Evolutionary conservation across 2,329 filamentous ascomycete species (phyloP).

Genomic region (Metarhizium album): DNA sequence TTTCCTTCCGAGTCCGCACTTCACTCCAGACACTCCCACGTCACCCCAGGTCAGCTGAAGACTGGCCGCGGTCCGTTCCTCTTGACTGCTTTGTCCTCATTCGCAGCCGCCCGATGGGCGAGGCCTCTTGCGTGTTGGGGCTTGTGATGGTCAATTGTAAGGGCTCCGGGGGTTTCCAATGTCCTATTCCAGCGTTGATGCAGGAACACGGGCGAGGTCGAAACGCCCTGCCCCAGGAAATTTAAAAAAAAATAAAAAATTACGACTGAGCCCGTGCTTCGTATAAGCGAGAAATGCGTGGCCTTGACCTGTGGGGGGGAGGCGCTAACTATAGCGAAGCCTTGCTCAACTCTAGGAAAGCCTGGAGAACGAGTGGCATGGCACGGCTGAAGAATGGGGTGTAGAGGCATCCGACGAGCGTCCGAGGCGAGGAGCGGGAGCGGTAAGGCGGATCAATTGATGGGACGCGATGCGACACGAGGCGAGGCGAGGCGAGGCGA

Average conservation of each 20-base stretch:
- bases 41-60: background rate
- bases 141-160: background rate
- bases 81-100: background rate
- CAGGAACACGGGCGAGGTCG: conserved; percentile 6
- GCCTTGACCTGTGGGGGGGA: background rate
- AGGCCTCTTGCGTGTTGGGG: background rate
- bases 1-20: background rate
- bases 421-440: background rate
- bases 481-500: background rate
- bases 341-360: background rate
- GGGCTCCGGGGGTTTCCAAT: background rate
- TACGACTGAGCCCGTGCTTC: background rate
- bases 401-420: background rate
- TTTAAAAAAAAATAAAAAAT: background rate
- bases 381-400: background rate
- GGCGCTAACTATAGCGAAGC: background rate
- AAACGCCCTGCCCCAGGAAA: conserved; percentile 1
- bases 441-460: background rate
- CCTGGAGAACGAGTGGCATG: background rate
- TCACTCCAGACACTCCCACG: background rate
- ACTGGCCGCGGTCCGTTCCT: background rate
- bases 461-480: background rate
- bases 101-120: background rate
- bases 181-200: conserved; percentile 1
- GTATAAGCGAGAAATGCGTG: conserved; percentile 2